These are phyloP conservation scores for Gynochthodes officinalis DNA, from an alignment of 257 asterid species.

Conservation along the genomic window DNA sequence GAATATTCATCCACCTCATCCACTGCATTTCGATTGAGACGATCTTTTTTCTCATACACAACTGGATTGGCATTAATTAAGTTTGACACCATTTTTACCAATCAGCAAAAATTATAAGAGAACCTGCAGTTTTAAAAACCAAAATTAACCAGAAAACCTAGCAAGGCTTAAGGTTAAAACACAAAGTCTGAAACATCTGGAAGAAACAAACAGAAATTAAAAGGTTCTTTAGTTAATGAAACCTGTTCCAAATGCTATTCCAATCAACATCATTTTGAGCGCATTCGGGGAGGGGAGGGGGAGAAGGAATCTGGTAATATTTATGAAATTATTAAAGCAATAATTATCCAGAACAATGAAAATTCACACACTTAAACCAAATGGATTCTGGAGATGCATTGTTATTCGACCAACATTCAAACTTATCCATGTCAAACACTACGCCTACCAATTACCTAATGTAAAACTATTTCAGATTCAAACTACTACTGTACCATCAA, in stretches of 20 bases:
- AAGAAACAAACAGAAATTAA: neutral
- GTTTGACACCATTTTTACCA: constrained; percentile 51
- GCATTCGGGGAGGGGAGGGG: neutral
- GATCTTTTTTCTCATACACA: constrained; percentile 80
- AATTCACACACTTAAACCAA: neutral
- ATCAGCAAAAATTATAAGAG: constrained; percentile 20
- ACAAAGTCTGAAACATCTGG: neutral
- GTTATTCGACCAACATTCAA: no score
- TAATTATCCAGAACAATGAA: neutral
- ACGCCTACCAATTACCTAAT: no score
- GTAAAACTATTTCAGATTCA: no score
- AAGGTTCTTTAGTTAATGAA: neutral
- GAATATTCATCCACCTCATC: constrained; percentile 57
- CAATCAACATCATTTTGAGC: neutral
- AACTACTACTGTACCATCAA: no score
- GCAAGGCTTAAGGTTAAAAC: neutral
- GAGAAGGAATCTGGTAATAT: neutral
- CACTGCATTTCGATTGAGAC: constrained; percentile 49
- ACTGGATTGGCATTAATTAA: constrained; percentile 83
- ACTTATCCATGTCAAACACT: no score
- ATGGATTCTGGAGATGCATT: neutral
- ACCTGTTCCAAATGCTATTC: neutral
- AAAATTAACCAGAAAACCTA: neutral
- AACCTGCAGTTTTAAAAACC: constrained; percentile 13
- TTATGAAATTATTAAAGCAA: neutral